A percentile compares a stretch with the other conserved stretches of the same genome.
Conservation (phyloP, 768 basidiomycete genomes). For the Tephrocybe sp. region DNA sequence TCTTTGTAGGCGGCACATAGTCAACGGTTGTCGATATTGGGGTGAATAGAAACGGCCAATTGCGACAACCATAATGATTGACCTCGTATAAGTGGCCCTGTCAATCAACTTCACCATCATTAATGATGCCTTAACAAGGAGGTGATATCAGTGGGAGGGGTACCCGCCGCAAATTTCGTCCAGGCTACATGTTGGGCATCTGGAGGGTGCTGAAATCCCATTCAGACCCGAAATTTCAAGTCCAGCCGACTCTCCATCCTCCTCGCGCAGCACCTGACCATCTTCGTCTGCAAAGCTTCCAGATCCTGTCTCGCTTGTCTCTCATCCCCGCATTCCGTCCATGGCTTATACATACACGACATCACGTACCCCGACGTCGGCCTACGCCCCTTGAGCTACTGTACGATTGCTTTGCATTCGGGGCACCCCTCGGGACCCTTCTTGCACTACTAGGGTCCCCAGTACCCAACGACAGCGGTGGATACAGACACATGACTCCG, state of each 20-base stretch:
- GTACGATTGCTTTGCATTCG: conserved; percentile 36
- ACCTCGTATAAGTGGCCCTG: too few relatives aligned
- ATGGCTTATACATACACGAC: conserved; percentile 29
- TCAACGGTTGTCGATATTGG: too few relatives aligned
- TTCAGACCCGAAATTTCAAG: too few relatives aligned
- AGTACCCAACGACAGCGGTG: conserved; percentile 24
- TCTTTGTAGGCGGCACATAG: too few relatives aligned
- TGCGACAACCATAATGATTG: too few relatives aligned
- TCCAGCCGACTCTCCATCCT: conserved; percentile 17
- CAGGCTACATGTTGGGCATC: too few relatives aligned
- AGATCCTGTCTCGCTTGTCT: conserved; percentile 33
- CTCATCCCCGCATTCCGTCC: conserved; percentile 33
- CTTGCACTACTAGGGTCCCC: conserved; percentile 36
- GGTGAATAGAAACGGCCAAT: too few relatives aligned
- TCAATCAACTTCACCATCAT: too few relatives aligned
- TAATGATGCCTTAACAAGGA: too few relatives aligned
- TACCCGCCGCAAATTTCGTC: too few relatives aligned
- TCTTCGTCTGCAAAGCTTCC: conserved; percentile 33
- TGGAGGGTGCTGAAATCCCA: too few relatives aligned
- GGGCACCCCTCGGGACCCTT: conserved; percentile 32
- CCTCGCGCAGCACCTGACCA: conserved; percentile 34
- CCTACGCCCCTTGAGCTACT: conserved; percentile 28
- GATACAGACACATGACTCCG: conserved; percentile 10
- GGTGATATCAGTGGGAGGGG: too few relatives aligned
- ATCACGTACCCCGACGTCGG: conserved; percentile 21